Evolutionary conservation across 2,329 filamentous ascomycete species (phyloP), one percentile per base, ranked within the genome.

Genomic region (Verticillium albo-atrum): DNA sequence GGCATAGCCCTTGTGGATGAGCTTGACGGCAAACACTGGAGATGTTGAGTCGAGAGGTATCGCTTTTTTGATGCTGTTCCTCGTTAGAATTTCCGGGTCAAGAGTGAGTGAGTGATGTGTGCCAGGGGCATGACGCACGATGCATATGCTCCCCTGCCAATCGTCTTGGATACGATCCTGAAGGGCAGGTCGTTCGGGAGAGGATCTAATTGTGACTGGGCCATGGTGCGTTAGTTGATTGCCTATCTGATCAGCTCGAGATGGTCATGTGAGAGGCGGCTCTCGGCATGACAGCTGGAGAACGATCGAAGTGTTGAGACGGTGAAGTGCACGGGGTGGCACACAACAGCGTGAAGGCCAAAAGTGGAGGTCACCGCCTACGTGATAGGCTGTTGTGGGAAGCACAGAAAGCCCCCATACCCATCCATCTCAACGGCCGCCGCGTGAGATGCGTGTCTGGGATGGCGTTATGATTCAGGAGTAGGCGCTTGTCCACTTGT

Each of bases 1-100:
- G 60, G 95, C 96, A 75, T 97, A 96, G 65, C 90, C 89, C 78
- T 99, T 99, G 79, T 99, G 94, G 72, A 99, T 97, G 76, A 99
- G 91, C 75, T 99, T 99, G 75, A 99, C 92, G 15, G 96, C 95
- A 73, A 99, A 98, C 60, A 99, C 80, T 30, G 94, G 94, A 27
- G 79, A 83, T 27, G 84, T 77, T 1, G 82, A 75, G 64, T 89
- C 82, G 26, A 89, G 78, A 7, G 94, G 94, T 54, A 89, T 86
- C 30, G 94, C 95, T 78, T 98, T 98, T 72, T 96, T 97, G 70
- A 97, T 95, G 61, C 92, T 94, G 74, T 55, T 50, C 9, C 10
- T 12, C 20, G 20, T 61, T 58, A 56, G 37, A 28, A 54, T 47
- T 61, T 56, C 57, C n/a, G n/a, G n/a, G n/a, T n/a, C n/a, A n/a